Percentiles rank a stretch among this genome's conserved stretches.
Conservation (phyloP, 1,139 yeast species). For the Debaryomycetaceae sp. region DNA sequence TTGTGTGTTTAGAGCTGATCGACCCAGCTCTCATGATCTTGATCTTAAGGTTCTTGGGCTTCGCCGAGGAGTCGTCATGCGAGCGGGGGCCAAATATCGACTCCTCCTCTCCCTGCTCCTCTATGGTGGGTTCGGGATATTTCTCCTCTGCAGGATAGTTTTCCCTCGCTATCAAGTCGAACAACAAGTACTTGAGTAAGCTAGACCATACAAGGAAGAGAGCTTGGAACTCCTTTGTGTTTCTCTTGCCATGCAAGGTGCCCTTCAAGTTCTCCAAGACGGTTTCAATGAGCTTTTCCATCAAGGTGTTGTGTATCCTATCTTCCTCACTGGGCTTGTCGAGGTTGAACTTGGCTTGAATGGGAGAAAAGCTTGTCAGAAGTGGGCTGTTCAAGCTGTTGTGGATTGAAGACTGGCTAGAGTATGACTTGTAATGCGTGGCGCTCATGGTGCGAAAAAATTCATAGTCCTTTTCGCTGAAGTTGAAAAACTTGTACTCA, state of each 20-base stretch:
- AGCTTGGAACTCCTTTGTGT: neutral
- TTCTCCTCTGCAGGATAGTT: neutral
- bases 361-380: neutral
- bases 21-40: neutral
- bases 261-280: slow-evolving; percentile 13
- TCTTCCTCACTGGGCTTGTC: neutral
- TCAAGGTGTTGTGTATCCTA: slow-evolving; percentile 8
- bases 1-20: neutral
- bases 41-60: neutral
- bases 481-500: slow-evolving; percentile 20
- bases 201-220: slow-evolving; percentile 15
- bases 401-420: slow-evolving; percentile 5
- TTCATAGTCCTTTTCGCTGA: slow-evolving; percentile 23
- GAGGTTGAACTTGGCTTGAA: neutral
- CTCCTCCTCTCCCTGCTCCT: neutral
- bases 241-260: slow-evolving; percentile 4
- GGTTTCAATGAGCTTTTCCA: slow-evolving; percentile 11
- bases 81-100: neutral
- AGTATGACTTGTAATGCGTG: slow-evolving; percentile 15
- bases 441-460: slow-evolving; percentile 22
- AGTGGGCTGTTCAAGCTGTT: slow-evolving; percentile 1
- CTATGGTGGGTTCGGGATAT: neutral
- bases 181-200: slow-evolving; percentile 14
- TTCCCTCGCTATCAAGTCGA: slow-evolving; percentile 6
- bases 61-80: neutral